Evolutionary conservation across 257 asterid species (phyloP).

Genomic region (Nicotiana obtusifolia): DNA sequence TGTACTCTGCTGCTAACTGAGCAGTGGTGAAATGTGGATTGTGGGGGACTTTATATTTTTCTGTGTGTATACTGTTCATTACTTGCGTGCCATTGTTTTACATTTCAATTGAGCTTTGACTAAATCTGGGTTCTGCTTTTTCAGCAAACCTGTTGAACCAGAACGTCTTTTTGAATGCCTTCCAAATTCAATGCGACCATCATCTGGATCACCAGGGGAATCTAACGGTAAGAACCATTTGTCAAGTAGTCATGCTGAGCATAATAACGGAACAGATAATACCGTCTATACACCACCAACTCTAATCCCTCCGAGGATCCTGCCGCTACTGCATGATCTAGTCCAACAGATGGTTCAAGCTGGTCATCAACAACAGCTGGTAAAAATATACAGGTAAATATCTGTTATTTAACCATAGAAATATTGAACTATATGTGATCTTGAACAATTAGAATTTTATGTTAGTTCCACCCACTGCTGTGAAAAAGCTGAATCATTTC

Average conservation of each 20-base stretch:
- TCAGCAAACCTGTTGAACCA: constrained; percentile 98
- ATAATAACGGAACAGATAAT: constrained; percentile 49
- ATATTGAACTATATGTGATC: constrained; percentile 8
- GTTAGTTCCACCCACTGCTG: background rate
- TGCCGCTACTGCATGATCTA: constrained; percentile 92
- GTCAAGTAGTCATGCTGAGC: constrained; percentile 61
- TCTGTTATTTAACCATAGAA: background rate
- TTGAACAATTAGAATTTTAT: background rate
- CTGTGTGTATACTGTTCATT: background rate
- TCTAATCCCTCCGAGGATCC: constrained; percentile 84
- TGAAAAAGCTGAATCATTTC: background rate
- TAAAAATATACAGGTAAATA: constrained; percentile 71
- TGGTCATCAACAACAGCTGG: constrained; percentile 78
- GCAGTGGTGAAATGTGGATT: background rate
- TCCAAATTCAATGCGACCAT: constrained; percentile 94
- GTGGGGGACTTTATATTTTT: background rate
- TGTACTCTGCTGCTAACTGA: background rate
- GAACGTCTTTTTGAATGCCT: constrained; percentile 98
- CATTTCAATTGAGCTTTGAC: background rate
- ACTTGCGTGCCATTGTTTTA: background rate
- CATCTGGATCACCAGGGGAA: constrained; percentile 81
- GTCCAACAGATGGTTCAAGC: constrained; percentile 95
- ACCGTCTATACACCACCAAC: constrained; percentile 82
- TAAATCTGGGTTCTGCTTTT: constrained; percentile 15
- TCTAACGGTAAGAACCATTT: constrained; percentile 63